These are phyloP conservation scores for Cornus controversa DNA, from an alignment of 148 eudicot species.

Conservation along the genomic window DNA sequence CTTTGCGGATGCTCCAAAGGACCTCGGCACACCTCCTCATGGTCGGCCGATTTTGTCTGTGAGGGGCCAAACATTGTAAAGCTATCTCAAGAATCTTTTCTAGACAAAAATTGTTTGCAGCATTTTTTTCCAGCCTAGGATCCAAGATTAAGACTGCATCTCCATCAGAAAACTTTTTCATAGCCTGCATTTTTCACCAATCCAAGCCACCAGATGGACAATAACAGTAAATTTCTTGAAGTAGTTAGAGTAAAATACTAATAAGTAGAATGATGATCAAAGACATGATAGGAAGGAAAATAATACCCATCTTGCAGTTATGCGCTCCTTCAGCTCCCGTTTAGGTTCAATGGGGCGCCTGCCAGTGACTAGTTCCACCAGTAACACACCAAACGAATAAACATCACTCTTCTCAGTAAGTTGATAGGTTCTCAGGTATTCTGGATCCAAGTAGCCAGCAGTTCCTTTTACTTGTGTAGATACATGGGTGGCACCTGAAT, in stretches of 20 bases:
- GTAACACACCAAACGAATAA: conserved; percentile 87
- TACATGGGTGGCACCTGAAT: conserved; percentile 71
- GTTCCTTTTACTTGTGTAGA: conserved; percentile 96
- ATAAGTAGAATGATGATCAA: not conserved
- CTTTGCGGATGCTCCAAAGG: conserved; percentile 82
- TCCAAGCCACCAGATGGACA: not conserved
- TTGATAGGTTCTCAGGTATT: conserved; percentile 74
- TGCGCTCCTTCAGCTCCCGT: conserved; percentile 52
- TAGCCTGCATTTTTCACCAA: conserved; percentile 48
- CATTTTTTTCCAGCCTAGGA: conserved; percentile 57
- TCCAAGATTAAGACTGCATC: conserved; percentile 59
- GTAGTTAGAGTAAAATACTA: not conserved
- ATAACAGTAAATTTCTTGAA: not conserved
- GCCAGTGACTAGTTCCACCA: conserved; percentile 83
- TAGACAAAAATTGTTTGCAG: conserved; percentile 45
- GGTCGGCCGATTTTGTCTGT: conserved; percentile 57
- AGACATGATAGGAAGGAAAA: not conserved
- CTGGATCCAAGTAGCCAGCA: conserved; percentile 95
- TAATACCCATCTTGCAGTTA: conserved; percentile 81
- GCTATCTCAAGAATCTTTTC: conserved; percentile 71
- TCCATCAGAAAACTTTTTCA: conserved; percentile 68
- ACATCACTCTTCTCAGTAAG: conserved; percentile 95
- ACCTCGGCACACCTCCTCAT: conserved; percentile 81
- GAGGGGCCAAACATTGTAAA: conserved; percentile 63
- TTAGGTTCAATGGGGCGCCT: conserved; percentile 85